Percentiles rank a stretch among this genome's conserved stretches.
phyloP scores from a whole-genome alignment of 2,329 filamentous ascomycete species.

The Penicillium corylophilum region DNA sequence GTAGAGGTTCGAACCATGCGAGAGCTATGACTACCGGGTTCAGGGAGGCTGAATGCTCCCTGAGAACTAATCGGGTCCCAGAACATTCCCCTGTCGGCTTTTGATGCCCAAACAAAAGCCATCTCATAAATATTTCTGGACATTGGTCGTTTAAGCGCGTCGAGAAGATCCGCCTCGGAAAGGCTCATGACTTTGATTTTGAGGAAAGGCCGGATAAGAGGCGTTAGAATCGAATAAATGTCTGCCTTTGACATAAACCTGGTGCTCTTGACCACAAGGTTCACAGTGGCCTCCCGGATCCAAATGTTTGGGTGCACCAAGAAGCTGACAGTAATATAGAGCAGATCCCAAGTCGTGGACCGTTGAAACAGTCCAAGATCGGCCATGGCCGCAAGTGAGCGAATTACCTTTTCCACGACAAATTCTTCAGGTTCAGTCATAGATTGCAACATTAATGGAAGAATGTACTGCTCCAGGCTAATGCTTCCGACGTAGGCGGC shows the following conservation, averaged over 20 bases:
- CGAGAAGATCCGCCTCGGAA: constrained; percentile 71
- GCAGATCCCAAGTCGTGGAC: constrained; percentile 80
- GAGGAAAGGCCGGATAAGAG: constrained; percentile 76
- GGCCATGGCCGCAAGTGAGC: constrained; percentile 84
- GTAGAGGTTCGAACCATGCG: constrained; percentile 49
- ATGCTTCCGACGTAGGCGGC: constrained; percentile 85
- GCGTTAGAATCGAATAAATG: constrained; percentile 76
- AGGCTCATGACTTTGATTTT: constrained; percentile 70
- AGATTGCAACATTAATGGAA: constrained; percentile 94
- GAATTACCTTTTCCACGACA: constrained; percentile 85
- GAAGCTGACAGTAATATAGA: constrained; percentile 79
- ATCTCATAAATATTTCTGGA: constrained; percentile 80
- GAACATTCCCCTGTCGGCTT: constrained; percentile 77
- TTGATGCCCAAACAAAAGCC: constrained; percentile 79
- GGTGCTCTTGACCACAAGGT: constrained; percentile 76
- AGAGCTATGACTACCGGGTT: constrained; percentile 56
- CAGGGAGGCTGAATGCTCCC: constrained; percentile 63
- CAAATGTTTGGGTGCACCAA: constrained; percentile 92
- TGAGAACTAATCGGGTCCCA: constrained; percentile 77
- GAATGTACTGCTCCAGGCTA: constrained; percentile 88
- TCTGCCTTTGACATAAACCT: constrained; percentile 77
- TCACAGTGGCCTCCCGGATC: constrained; percentile 85
- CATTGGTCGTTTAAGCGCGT: constrained; percentile 78
- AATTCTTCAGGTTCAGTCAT: constrained; percentile 90
- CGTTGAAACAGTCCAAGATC: constrained; percentile 83